Evolutionary conservation across 192 early-diverging fungal genomes (phyloP).

Genomic region (Coemansia aciculifera): DNA sequence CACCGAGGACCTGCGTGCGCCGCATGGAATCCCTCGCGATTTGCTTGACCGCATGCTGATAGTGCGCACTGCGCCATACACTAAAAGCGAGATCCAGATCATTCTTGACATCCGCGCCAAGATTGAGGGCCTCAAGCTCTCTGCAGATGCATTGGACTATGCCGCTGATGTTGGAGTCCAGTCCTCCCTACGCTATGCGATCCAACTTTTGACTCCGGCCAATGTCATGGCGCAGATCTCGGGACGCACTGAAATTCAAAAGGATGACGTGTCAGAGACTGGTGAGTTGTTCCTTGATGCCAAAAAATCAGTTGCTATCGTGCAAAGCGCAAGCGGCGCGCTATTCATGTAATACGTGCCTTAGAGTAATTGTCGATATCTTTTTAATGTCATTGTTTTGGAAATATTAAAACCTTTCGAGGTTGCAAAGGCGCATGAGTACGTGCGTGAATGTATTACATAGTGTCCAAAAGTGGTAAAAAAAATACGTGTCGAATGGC

Average conservation of each 20-base stretch:
- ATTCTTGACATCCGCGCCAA: slow-evolving; percentile 94
- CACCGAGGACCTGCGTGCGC: slow-evolving; percentile 70
- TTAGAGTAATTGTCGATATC: neutral
- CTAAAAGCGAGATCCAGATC: slow-evolving; percentile 81
- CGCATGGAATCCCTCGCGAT: slow-evolving; percentile 97
- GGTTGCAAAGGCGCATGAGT: neutral
- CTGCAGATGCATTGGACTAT: slow-evolving; percentile 74
- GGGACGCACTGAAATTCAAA: slow-evolving; percentile 75
- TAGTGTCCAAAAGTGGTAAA: neutral
- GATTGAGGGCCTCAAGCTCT: slow-evolving; percentile 78
- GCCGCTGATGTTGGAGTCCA: slow-evolving; percentile 85
- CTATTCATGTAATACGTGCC: slow-evolving; percentile 30
- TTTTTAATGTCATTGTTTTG: neutral
- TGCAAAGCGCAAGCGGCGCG: slow-evolving; percentile 36
- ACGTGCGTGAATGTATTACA: neutral
- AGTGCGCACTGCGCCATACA: slow-evolving; percentile 93
- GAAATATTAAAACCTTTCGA: neutral
- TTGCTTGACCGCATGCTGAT: slow-evolving; percentile 94
- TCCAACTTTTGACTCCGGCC: slow-evolving; percentile 93
- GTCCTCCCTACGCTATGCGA: slow-evolving; percentile 90
- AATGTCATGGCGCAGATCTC: slow-evolving; percentile 84
- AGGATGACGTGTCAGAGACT: slow-evolving; percentile 86
- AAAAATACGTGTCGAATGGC: neutral
- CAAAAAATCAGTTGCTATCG: slow-evolving; percentile 50
- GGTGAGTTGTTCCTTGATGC: slow-evolving; percentile 72